These are phyloP conservation scores for Trametes cingulata DNA, from an alignment of 768 basidiomycete genomes.

Conservation along the genomic window DNA sequence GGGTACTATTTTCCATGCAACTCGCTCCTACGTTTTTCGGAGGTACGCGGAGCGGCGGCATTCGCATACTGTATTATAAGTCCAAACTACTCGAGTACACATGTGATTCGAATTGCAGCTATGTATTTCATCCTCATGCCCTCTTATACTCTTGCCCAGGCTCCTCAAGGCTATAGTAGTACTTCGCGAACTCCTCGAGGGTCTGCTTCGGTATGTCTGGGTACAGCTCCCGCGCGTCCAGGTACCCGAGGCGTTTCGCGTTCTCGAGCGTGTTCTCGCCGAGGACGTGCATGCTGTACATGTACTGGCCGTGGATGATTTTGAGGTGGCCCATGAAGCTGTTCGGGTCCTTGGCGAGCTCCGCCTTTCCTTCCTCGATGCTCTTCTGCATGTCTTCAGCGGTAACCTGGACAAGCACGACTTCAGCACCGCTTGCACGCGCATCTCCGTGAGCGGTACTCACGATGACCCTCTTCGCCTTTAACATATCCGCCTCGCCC, in stretches of 20 bases:
- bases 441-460: not conserved
- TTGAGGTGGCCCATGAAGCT: not conserved
- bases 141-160: not conserved
- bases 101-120: no score
- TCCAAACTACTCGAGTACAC: no score
- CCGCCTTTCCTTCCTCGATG: not conserved
- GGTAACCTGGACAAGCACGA: not conserved
- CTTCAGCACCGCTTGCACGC: not conserved
- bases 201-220: slow-evolving; percentile 25
- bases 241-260: slow-evolving; percentile 28
- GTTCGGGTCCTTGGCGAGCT: not conserved
- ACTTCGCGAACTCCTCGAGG: slow-evolving; percentile 29
- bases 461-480: slow-evolving; percentile 14
- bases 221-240: slow-evolving; percentile 35
- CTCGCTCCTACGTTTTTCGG: no score
- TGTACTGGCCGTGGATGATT: not conserved
- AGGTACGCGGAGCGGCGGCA: no score
- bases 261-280: slow-evolving; percentile 34
- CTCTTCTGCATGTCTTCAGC: slow-evolving; percentile 7
- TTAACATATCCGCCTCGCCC: slow-evolving; percentile 27
- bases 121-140: no score
- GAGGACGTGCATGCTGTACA: slow-evolving; percentile 26
- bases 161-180: slow-evolving; percentile 21
- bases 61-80: no score
- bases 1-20: no score